Conservation (phyloP, 78 protist species). For the Salpingoeca rosetta region DNA sequence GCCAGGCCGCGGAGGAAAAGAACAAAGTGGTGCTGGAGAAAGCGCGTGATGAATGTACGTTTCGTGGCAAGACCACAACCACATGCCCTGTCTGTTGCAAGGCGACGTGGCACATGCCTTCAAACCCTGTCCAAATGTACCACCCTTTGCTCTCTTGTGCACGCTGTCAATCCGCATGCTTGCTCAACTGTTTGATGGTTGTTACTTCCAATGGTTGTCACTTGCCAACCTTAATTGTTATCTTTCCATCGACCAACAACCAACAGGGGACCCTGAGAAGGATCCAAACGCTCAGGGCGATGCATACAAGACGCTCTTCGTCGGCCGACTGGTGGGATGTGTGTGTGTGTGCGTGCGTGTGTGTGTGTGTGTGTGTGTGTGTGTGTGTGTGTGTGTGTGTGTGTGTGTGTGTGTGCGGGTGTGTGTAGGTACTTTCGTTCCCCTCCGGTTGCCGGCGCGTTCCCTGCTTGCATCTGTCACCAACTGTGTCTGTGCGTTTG, state of each 20-base stretch:
- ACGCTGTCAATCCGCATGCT: background rate
- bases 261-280: background rate
- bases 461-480: background rate
- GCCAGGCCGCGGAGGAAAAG: too few species aligned
- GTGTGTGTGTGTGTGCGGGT: background rate
- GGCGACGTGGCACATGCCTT: too few species aligned
- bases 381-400: background rate
- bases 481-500: background rate
- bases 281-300: too few species aligned
- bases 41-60: too few species aligned
- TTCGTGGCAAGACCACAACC: too few species aligned
- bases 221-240: background rate
- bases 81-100: too few species aligned
- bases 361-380: background rate
- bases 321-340: background rate
- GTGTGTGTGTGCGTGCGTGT: background rate
- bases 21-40: too few species aligned
- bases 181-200: background rate
- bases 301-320: background rate
- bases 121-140: too few species aligned
- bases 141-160: too few species aligned
- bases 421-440: background rate
- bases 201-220: too few species aligned
- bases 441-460: background rate
- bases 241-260: background rate